phyloP scores from a whole-genome alignment of 208 protist genomes.

The Vickermania spadyakhi region DNA sequence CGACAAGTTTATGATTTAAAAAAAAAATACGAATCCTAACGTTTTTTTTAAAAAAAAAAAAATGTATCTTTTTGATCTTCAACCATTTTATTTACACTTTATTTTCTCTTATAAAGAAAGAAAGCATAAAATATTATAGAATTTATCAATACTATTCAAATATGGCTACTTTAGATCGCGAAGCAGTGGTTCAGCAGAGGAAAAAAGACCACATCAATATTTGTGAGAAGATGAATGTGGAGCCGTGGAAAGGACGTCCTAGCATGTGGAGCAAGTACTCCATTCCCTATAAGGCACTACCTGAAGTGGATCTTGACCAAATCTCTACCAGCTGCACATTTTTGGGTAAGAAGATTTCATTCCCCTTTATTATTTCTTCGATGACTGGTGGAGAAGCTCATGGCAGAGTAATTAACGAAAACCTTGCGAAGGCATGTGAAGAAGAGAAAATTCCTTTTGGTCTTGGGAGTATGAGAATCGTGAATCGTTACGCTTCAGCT shows the following conservation, averaged over 20 bases:
- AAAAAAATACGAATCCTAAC: neutral
- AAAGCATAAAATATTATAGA: slow-evolving; percentile 2
- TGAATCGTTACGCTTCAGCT: slow-evolving; percentile 78
- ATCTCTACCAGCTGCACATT: slow-evolving; percentile 75
- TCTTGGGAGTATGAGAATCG: slow-evolving; percentile 85
- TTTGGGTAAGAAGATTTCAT: slow-evolving; percentile 61
- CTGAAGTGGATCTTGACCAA: slow-evolving; percentile 66
- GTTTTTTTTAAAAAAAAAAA: neutral
- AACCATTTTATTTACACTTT: slow-evolving; percentile 6
- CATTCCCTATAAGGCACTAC: slow-evolving; percentile 81
- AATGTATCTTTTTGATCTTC: neutral
- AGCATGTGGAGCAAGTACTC: slow-evolving; percentile 78
- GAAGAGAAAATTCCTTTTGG: slow-evolving; percentile 83
- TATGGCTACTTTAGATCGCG: slow-evolving; percentile 26
- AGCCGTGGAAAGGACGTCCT: slow-evolving; percentile 49
- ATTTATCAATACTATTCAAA: neutral
- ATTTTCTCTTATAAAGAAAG: neutral
- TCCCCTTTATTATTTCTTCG: slow-evolving; percentile 84
- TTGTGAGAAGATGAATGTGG: slow-evolving; percentile 73
- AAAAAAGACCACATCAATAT: slow-evolving; percentile 91
- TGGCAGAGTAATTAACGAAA: slow-evolving; percentile 87
- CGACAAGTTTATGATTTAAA: too few relatives aligned
- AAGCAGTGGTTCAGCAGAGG: slow-evolving; percentile 54
- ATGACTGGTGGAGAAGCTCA: slow-evolving; percentile 89
- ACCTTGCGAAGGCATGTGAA: slow-evolving; percentile 84